These are phyloP conservation scores for Dothistroma septosporum DNA, from an alignment of 2,329 filamentous ascomycete species.

Conservation along the genomic window DNA sequence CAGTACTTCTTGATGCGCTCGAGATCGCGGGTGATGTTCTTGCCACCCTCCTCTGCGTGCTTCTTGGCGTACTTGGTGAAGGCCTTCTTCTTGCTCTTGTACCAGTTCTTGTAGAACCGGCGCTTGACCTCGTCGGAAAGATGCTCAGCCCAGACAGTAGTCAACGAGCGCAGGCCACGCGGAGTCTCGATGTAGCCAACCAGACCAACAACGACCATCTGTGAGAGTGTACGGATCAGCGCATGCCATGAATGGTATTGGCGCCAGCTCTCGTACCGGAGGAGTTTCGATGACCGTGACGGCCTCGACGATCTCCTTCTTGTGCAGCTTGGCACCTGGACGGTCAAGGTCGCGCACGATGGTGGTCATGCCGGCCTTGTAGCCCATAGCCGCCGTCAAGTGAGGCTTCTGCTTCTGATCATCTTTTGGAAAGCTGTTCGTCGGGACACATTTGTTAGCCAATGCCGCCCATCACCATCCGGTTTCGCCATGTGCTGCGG, in stretches of 20 bases:
- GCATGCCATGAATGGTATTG: conserved; percentile 64
- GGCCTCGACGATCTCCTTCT: conserved; percentile 94
- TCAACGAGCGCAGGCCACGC: conserved; percentile 97
- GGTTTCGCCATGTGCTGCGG: background rate
- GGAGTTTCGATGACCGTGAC: conserved; percentile 86
- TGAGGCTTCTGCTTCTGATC: conserved; percentile 99
- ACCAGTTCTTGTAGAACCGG: conserved; percentile 99
- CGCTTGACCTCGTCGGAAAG: conserved; percentile 98
- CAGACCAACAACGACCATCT: conserved; percentile 99
- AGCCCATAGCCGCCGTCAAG: conserved; percentile 92
- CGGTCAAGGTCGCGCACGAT: conserved; percentile 99
- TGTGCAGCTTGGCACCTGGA: conserved; percentile 98
- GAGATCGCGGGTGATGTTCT: conserved; percentile 91
- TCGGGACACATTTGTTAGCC: conserved; percentile 11
- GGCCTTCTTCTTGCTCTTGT: conserved; percentile 99
- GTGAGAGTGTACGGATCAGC: conserved; percentile 40
- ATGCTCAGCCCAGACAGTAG: conserved; percentile 99
- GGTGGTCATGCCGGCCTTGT: conserved; percentile 99
- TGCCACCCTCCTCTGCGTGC: conserved; percentile 89
- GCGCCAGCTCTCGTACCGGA: conserved; percentile 59
- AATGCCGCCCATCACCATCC: conserved; percentile 4
- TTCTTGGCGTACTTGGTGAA: conserved; percentile 99
- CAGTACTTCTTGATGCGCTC: conserved; percentile 99
- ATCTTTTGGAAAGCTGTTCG: conserved; percentile 93
- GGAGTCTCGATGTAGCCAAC: conserved; percentile 99